phyloP scores from a whole-genome alignment of 2,329 filamentous ascomycete genomes.

The Bipolaris zeicola region DNA sequence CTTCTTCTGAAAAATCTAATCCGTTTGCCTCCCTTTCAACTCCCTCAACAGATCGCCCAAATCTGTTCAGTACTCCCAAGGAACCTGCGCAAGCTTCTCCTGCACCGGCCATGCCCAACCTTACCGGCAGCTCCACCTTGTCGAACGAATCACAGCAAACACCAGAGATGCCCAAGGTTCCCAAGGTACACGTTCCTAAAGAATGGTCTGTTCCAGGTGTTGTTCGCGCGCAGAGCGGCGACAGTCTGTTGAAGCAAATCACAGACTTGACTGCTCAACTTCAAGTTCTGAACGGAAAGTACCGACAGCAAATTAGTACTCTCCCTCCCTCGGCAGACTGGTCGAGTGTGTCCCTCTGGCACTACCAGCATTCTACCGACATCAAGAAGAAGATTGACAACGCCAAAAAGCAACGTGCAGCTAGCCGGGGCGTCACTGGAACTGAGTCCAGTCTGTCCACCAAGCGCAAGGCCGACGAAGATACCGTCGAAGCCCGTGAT shows the following conservation, averaged over 20 bases:
- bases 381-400: conserved; percentile 38
- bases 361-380: conserved; percentile 32
- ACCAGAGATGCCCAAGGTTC: conserved; percentile 28
- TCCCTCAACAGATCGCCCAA: conserved; percentile 19
- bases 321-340: conserved; percentile 37
- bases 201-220: conserved; percentile 28
- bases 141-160: conserved; percentile 9
- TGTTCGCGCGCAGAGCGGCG: conserved; percentile 11
- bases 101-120: conserved; percentile 18
- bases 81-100: conserved; percentile 18
- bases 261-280: conserved; percentile 30
- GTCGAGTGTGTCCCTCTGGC: conserved; percentile 39
- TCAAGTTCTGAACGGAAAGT: conserved; percentile 35
- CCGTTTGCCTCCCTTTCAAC: conserved; percentile 23
- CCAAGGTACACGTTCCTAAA: conserved; percentile 33
- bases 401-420: conserved; percentile 38
- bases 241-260: conserved; percentile 24
- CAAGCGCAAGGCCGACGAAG: conserved; percentile 38
- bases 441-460: conserved; percentile 41
- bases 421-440: conserved; percentile 39
- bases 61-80: conserved; percentile 23
- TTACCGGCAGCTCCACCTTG: conserved; percentile 9
- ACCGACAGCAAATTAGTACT: conserved; percentile 31
- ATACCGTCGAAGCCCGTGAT: conserved; percentile 19
- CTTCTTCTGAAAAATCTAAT: conserved; percentile 19